A percentile compares a stretch with the other conserved stretches of the same genome.
phyloP scores from a whole-genome alignment of 164 flowering plant species.

The Akebia trifoliata region DNA sequence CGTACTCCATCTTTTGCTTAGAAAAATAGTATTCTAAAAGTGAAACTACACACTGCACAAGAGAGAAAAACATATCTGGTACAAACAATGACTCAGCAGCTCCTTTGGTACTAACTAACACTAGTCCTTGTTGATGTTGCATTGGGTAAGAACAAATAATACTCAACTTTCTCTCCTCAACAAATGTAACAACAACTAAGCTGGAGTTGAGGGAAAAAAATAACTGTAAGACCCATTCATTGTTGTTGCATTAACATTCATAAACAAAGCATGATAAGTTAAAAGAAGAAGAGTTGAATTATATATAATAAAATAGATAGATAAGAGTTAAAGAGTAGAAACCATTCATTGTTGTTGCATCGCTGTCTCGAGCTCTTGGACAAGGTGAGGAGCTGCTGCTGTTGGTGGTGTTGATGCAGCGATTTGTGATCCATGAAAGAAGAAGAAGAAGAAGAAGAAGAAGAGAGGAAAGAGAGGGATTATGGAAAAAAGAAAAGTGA shows the following conservation, averaged over 20 bases:
- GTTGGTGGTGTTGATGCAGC: slow-evolving; percentile 1
- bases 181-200: not conserved
- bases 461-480: not conserved
- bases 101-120: not conserved
- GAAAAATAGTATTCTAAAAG: no score
- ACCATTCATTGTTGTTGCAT: slow-evolving; percentile 51
- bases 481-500: not conserved
- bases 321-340: not conserved
- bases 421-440: slow-evolving; percentile 3
- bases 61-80: no score
- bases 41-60: no score
- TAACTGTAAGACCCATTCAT: no score
- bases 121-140: not conserved
- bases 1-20: no score
- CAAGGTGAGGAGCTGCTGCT: slow-evolving; percentile 4
- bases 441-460: not conserved
- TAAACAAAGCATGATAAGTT: not conserved
- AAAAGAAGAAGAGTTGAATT: slow-evolving; percentile 1
- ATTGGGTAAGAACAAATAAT: not conserved
- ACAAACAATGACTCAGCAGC: no score
- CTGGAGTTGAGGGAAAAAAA: not conserved
- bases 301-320: not conserved
- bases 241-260: no score
- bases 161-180: not conserved
- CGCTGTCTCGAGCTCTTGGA: slow-evolving; percentile 55